phyloP scores from a whole-genome alignment of 73 alveolate genomes.

The Tetrahymena malaccensis region DNA sequence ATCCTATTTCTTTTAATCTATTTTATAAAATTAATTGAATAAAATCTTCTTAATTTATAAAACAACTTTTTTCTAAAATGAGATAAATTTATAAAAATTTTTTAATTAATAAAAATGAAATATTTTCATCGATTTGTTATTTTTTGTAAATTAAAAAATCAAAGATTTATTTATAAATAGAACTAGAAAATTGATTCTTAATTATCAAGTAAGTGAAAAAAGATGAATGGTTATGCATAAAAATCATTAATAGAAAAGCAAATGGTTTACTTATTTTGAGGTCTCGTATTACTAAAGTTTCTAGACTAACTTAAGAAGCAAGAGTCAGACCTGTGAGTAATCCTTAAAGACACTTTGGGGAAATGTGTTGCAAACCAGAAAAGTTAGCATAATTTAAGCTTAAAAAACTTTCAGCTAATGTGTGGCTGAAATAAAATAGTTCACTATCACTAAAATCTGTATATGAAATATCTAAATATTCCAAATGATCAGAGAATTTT shows the following conservation, averaged over 20 bases:
- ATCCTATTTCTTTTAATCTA: not conserved
- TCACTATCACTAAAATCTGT: not conserved
- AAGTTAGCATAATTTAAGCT: not conserved
- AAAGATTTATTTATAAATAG: too few relatives aligned
- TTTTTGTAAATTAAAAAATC: too few relatives aligned
- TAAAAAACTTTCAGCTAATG: not conserved
- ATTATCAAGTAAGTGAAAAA: too few relatives aligned
- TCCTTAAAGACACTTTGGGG: not conserved
- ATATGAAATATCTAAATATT: not conserved
- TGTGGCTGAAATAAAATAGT: not conserved
- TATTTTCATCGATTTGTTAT: too few relatives aligned
- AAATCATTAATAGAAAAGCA: not conserved
- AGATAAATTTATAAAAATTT: too few relatives aligned
- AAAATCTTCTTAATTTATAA: not conserved
- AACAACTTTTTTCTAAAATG: too few relatives aligned
- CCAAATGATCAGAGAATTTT: not conserved
- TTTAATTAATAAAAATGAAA: too few relatives aligned
- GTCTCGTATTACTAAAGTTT: not conserved
- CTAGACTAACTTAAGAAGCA: not conserved
- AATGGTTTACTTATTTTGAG: not conserved
- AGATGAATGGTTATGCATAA: too few relatives aligned
- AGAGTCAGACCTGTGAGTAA: not conserved
- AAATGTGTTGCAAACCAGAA: not conserved
- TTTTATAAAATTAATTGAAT: not conserved
- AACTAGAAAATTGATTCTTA: too few relatives aligned